Conservation (phyloP, 2,329 filamentous ascomycete genomes). For the Orbilia quercus region DNA sequence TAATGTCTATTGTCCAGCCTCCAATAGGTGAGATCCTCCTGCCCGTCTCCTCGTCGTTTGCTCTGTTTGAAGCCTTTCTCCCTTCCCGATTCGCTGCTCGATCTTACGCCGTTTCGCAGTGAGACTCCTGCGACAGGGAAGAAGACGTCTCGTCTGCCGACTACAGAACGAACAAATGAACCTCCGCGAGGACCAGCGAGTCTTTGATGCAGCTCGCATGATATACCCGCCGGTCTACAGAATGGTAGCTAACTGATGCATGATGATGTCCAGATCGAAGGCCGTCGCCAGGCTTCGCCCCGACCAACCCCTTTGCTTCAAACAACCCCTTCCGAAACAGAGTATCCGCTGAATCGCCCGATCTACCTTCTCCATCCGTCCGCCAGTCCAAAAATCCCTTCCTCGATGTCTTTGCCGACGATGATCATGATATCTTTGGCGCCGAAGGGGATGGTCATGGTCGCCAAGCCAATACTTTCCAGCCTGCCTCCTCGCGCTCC, state of each 20-base stretch:
- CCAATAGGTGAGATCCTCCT: constrained; percentile 47
- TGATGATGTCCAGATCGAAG: constrained; percentile 58
- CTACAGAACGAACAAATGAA: constrained; percentile 30
- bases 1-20: constrained; percentile 53
- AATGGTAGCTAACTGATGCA: constrained; percentile 26
- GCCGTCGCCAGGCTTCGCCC: constrained; percentile 58
- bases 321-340: constrained; percentile 61
- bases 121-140: constrained; percentile 19
- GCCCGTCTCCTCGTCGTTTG: neutral
- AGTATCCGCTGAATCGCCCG: constrained; percentile 58
- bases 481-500: constrained; percentile 27
- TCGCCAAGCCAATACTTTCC: constrained; percentile 22
- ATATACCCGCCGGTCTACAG: constrained; percentile 36
- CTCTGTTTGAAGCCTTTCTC: neutral
- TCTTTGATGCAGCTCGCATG: constrained; percentile 11
- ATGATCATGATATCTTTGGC: constrained; percentile 58
- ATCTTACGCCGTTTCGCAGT: constrained; percentile 28
- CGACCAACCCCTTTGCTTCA: constrained; percentile 59
- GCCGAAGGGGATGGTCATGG: constrained; percentile 35
- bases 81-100: neutral
- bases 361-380: constrained; percentile 58
- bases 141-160: constrained; percentile 5
- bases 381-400: constrained; percentile 60
- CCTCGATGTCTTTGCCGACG: constrained; percentile 61
- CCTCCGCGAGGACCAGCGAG: constrained; percentile 47